Evolutionary conservation across 2,329 filamentous ascomycete species (phyloP).

Genomic region (Talaromyces rugulosus): DNA sequence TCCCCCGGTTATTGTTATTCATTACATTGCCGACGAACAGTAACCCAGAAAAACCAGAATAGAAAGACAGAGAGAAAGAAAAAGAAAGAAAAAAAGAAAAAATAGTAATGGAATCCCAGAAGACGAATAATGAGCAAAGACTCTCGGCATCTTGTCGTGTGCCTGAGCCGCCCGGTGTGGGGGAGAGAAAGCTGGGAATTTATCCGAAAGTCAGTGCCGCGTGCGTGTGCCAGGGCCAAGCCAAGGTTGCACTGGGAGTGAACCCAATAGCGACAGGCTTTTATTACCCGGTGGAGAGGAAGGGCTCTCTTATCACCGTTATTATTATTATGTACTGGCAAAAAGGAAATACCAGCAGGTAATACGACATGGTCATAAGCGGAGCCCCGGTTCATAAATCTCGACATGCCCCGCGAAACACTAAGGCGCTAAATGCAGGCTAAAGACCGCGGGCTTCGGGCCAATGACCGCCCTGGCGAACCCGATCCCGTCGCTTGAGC

Average conservation of each 20-base stretch:
- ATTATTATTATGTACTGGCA: background rate
- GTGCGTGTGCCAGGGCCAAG: background rate
- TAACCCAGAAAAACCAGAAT: too few relatives aligned
- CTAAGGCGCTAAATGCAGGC: background rate
- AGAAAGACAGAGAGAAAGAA: background rate
- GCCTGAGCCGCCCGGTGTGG: background rate
- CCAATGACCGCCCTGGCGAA: background rate
- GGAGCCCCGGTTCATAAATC: background rate
- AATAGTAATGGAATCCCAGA: background rate
- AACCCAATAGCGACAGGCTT: too few relatives aligned
- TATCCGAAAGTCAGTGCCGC: background rate
- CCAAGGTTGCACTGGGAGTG: background rate
- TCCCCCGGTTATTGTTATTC: background rate
- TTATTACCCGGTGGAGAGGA: too few relatives aligned
- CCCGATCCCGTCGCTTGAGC: background rate
- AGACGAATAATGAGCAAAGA: background rate
- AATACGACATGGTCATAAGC: background rate
- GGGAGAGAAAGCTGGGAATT: background rate
- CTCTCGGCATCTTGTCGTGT: background rate
- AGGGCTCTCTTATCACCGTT: background rate
- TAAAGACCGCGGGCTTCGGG: background rate
- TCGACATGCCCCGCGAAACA: background rate
- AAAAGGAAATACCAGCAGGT: background rate
- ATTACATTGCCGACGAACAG: too few relatives aligned
- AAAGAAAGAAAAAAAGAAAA: background rate